Base-by-base conservation (phyloP, 305 asterid genomes). In the Vinca major region DNA sequence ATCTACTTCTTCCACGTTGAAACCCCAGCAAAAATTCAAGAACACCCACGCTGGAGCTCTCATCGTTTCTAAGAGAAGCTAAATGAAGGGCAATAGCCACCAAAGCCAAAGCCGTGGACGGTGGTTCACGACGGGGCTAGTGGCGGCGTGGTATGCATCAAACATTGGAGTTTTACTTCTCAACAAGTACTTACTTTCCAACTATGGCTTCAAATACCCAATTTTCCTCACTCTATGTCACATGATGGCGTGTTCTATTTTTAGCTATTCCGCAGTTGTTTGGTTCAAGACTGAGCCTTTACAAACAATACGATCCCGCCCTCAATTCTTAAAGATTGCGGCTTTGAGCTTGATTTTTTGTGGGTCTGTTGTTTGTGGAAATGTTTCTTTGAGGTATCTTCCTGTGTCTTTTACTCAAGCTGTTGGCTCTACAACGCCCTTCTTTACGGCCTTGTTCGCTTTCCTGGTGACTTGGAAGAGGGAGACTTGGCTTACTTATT, bases 391-490 rank as follows among this genome's bases (percentile, higher is more conserved):
- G 48, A 80, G 87, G 77, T 87, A 87, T 70, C 74, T 89, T 74
- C 96, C 94, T 4, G 86, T 89, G 67, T 85, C 90, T 74, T 89
- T 89, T 66, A 89, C 87, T 60, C 90, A 89, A 81, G 94, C 96
- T 0, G 84, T 89, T 63, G 94, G 96, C 49, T 88, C 94, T 45
- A 89, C 96, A 58, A 87, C 94, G 69, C 94, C 92, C 0, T 87
- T 89, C 76, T 87, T 89, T 75, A 89, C 96, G 0, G 96, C 96
- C 0, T 78, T 89, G 4, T 87, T 89, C 48, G 95, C 96, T 0
- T 89, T 86, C 72, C 19, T 89, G 58, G 86, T 89, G 77, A 86
- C 95, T 7, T 62, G 81, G 6, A 89, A 83, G 68, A 77, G 83
- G 77, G 92, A 90, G 80, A 82, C 90, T 14, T 88, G 93, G 89